These are phyloP conservation scores for Westerdykella aurantiaca DNA, from an alignment of 2,329 filamentous ascomycete genomes.

Conservation along the genomic window DNA sequence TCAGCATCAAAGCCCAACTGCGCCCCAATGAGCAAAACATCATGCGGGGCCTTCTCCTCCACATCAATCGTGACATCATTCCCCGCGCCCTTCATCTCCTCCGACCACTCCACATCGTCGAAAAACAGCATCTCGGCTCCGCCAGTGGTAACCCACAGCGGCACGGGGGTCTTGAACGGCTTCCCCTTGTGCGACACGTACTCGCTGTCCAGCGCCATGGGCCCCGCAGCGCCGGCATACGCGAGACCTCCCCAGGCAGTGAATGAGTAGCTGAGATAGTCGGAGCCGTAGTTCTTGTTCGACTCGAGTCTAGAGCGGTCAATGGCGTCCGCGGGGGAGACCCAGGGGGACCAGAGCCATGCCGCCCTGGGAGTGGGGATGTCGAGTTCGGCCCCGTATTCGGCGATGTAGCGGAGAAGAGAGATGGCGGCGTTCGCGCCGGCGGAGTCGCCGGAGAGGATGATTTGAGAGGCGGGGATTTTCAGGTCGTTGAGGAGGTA, in stretches of 20 bases:
- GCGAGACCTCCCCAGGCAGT: constrained; percentile 40
- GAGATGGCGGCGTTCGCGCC: constrained; percentile 45
- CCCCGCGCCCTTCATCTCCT: constrained; percentile 36
- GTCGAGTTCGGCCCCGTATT: constrained; percentile 32
- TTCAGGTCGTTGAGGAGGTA: constrained; percentile 41
- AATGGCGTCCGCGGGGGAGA: constrained; percentile 31
- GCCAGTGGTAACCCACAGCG: constrained; percentile 33
- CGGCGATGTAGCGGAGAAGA: constrained; percentile 44
- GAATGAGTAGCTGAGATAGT: constrained; percentile 40
- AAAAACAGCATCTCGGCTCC: constrained; percentile 29
- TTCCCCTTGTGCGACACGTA: constrained; percentile 38
- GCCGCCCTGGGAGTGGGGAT: constrained; percentile 36
- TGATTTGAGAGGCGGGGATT: constrained; percentile 39
- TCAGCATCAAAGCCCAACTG: constrained; percentile 41
- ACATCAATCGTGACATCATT: constrained; percentile 41
- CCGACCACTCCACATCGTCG: constrained; percentile 35
- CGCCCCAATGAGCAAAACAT: constrained; percentile 41
- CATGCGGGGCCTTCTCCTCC: constrained; percentile 42
- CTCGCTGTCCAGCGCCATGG: constrained; percentile 14
- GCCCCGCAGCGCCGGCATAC: constrained; percentile 25
- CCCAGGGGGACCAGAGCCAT: constrained; percentile 43
- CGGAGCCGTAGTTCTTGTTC: constrained; percentile 35
- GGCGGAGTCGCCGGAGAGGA: constrained; percentile 47
- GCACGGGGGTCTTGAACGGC: constrained; percentile 38
- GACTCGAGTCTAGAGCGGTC: constrained; percentile 18